Conservation (phyloP, 768 basidiomycete genomes). For the Trametes villosa region DNA sequence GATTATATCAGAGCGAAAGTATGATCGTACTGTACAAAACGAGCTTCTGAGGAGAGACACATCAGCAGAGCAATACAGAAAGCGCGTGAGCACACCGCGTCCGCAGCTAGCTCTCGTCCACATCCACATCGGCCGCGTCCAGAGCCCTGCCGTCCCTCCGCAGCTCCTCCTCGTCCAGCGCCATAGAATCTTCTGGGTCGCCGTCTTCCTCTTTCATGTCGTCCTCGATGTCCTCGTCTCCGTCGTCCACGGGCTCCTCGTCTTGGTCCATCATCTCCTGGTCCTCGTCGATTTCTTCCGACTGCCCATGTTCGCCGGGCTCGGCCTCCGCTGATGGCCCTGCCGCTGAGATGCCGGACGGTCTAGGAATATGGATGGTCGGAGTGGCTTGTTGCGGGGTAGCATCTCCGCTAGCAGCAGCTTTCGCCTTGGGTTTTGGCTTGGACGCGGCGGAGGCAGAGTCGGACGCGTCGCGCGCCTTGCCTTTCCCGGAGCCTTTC, state of each 20-base stretch:
- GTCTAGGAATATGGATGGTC: conserved; percentile 35
- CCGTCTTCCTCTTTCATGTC: conserved; percentile 40
- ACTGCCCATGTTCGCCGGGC: conserved; percentile 27
- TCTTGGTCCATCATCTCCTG: conserved; percentile 43
- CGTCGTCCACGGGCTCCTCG: conserved; percentile 39
- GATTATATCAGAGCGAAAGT: too few species aligned
- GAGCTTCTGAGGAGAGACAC: too few species aligned
- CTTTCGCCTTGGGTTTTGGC: conserved; percentile 41
- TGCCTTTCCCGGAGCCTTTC: conserved; percentile 33
- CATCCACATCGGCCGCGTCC: conserved; percentile 33
- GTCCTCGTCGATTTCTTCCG: conserved; percentile 37
- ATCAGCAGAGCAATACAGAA: too few species aligned
- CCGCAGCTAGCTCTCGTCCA: too few species aligned
- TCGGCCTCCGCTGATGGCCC: conserved; percentile 28
- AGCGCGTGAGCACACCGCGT: neutral
- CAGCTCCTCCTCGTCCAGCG: conserved; percentile 50
- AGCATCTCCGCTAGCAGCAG: conserved; percentile 3
- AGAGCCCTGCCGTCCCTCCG: conserved; percentile 42
- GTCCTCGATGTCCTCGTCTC: conserved; percentile 39
- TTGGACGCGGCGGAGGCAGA: conserved; percentile 31
- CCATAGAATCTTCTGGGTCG: conserved; percentile 46
- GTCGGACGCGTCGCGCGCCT: conserved; percentile 23
- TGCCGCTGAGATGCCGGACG: conserved; percentile 3
- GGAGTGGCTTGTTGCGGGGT: conserved; percentile 25
- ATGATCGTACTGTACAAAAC: too few species aligned